Evolutionary conservation across 805 yeast species (phyloP).

Genomic region (Yarrowia sp.): DNA sequence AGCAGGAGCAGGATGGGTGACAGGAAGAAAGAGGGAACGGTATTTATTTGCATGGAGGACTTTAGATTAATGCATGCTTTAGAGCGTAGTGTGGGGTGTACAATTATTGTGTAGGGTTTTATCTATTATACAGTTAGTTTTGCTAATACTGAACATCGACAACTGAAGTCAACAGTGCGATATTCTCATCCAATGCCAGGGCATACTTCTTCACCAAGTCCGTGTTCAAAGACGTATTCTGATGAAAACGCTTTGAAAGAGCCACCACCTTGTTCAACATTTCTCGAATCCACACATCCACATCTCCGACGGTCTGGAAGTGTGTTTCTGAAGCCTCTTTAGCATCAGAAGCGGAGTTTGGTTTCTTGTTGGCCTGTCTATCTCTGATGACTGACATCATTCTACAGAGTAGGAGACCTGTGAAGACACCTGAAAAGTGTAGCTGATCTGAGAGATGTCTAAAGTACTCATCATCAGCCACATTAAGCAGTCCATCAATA

Average conservation of each 20-base stretch:
- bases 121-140: too few relatives aligned
- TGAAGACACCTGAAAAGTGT: conserved; percentile 45
- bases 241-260: conserved; percentile 6
- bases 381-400: conserved; percentile 25
- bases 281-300: conserved; percentile 16
- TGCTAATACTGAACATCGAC: background rate
- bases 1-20: background rate
- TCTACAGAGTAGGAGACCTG: conserved; percentile 32
- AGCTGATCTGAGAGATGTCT: conserved; percentile 71
- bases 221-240: background rate
- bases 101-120: too few relatives aligned
- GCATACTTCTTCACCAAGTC: conserved; percentile 14
- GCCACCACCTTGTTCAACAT: conserved; percentile 16
- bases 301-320: conserved; percentile 10
- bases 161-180: background rate
- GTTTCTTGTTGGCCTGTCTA: conserved; percentile 5
- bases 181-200: conserved; percentile 5
- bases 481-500: conserved; percentile 44
- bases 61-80: too few relatives aligned
- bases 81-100: too few relatives aligned
- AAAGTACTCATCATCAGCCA: conserved; percentile 55
- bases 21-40: background rate
- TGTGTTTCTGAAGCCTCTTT: conserved; percentile 22
- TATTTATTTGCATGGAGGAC: conserved; percentile 10
- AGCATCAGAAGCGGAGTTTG: background rate